Evolutionary conservation across 768 basidiomycete genomes (phyloP).

Genomic region (Pulveroboletus sp.): DNA sequence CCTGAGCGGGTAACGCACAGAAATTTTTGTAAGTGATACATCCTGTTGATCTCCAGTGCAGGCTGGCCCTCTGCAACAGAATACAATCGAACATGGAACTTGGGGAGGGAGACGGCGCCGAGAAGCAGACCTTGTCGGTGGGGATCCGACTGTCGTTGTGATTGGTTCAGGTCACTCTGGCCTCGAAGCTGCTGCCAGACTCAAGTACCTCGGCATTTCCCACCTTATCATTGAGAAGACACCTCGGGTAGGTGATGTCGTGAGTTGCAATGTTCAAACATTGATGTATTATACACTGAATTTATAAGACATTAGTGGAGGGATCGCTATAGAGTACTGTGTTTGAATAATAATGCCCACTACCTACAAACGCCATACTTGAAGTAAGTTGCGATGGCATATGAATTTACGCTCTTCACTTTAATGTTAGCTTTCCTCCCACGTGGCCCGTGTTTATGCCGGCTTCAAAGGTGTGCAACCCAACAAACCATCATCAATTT

Average conservation of each 20-base stretch:
- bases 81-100: slow-evolving; percentile 45
- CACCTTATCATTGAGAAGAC: slow-evolving; percentile 57
- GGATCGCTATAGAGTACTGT: slow-evolving; percentile 55
- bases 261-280: slow-evolving; percentile 4
- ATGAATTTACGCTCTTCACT: not conserved
- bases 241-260: slow-evolving; percentile 47
- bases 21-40: not conserved
- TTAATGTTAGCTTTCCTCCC: slow-evolving; percentile 42
- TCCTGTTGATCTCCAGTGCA: slow-evolving; percentile 5
- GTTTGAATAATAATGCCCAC: slow-evolving; percentile 52
- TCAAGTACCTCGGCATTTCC: slow-evolving; percentile 56
- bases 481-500: slow-evolving; percentile 34
- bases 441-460: slow-evolving; percentile 54
- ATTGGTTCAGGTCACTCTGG: slow-evolving; percentile 72
- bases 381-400: slow-evolving; percentile 32
- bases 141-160: slow-evolving; percentile 56
- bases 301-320: slow-evolving; percentile 40
- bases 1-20: slow-evolving; percentile 41
- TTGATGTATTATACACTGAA: not conserved
- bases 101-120: slow-evolving; percentile 49
- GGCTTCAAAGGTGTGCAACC: slow-evolving; percentile 43
- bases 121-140: slow-evolving; percentile 45
- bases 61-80: slow-evolving; percentile 43
- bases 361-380: slow-evolving; percentile 57
- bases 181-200: slow-evolving; percentile 58